phyloP scores from a whole-genome alignment of 139 green algal genomes.

The Zygnema circumcarinatum region DNA sequence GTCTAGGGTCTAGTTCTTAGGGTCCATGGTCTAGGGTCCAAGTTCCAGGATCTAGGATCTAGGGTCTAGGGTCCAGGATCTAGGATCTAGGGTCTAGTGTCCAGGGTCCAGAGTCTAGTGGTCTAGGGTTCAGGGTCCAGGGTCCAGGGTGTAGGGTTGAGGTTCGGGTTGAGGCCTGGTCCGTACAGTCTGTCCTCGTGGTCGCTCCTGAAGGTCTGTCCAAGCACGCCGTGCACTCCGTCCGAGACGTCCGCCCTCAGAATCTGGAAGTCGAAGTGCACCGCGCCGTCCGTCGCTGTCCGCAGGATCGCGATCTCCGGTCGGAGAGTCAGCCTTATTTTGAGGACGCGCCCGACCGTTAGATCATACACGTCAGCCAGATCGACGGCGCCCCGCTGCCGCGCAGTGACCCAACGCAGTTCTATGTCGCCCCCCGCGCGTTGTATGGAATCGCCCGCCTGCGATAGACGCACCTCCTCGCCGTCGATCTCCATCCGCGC shows the following conservation, averaged over 20 bases:
- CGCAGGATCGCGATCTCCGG: constrained; percentile 28
- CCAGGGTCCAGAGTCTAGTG: too few relatives aligned
- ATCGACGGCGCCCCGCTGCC: neutral
- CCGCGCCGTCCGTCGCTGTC: constrained; percentile 3
- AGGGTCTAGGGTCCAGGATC: too few relatives aligned
- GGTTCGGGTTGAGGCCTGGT: too few relatives aligned
- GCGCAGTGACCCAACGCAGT: constrained; percentile 14
- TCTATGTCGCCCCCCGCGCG: neutral
- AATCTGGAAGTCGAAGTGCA: constrained; percentile 31
- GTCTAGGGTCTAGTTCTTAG: too few relatives aligned
- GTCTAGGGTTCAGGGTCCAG: too few relatives aligned
- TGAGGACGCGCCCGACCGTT: neutral
- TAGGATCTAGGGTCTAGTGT: too few relatives aligned
- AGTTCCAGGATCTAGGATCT: too few relatives aligned
- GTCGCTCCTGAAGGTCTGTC: constrained; percentile 31
- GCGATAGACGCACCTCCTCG: neutral
- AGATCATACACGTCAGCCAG: constrained; percentile 23
- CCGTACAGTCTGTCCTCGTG: constrained; percentile 22
- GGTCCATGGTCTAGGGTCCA: too few relatives aligned
- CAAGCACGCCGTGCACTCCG: constrained; percentile 23
- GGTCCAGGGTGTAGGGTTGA: too few relatives aligned
- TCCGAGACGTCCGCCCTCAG: neutral
- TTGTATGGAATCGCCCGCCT: neutral
- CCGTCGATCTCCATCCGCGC: neutral
- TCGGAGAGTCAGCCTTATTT: constrained; percentile 10